A percentile compares a stretch with the other conserved stretches of the same genome.
phyloP scores from a whole-genome alignment of 805 yeast species.

The Candida dendrica region DNA sequence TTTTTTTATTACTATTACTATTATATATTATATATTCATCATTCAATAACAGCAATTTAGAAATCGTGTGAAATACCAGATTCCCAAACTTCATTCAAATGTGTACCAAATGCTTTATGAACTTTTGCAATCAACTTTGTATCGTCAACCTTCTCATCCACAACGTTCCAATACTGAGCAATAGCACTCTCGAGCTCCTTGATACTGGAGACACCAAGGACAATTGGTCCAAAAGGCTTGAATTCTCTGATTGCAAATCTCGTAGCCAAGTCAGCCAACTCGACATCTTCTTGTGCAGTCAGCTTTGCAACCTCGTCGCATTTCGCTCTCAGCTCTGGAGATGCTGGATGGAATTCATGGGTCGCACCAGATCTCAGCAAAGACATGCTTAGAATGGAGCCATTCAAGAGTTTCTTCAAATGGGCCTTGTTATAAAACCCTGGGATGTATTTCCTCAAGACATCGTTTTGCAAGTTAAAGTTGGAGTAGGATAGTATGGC shows the following conservation, averaged over 20 bases:
- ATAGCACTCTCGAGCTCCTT: constrained; percentile 61
- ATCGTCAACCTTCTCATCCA: constrained; percentile 21
- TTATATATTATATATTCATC: background rate
- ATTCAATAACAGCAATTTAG: background rate
- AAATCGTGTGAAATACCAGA: constrained; percentile 30
- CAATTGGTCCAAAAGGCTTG: constrained; percentile 43
- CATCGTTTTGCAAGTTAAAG: constrained; percentile 72
- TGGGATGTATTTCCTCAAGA: constrained; percentile 38
- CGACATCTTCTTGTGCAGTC: constrained; percentile 34
- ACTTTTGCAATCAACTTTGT: constrained; percentile 34
- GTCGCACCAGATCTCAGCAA: constrained; percentile 62
- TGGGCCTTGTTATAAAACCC: constrained; percentile 46
- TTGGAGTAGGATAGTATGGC: constrained; percentile 73
- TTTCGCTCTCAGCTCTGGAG: constrained; percentile 40
- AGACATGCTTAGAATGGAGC: constrained; percentile 86
- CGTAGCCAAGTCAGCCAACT: constrained; percentile 77
- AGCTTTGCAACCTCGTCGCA: constrained; percentile 36
- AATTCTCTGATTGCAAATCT: constrained; percentile 56
- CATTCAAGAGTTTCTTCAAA: constrained; percentile 59
- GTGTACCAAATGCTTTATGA: constrained; percentile 39
- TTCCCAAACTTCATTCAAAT: constrained; percentile 61
- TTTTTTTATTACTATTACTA: background rate
- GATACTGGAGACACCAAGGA: constrained; percentile 67
- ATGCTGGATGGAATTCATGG: constrained; percentile 76
- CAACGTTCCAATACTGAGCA: constrained; percentile 44